Percentiles rank a stretch among this genome's conserved stretches.
phyloP scores from a whole-genome alignment of 257 asterid species.

The Nicotiana obtusifolia region DNA sequence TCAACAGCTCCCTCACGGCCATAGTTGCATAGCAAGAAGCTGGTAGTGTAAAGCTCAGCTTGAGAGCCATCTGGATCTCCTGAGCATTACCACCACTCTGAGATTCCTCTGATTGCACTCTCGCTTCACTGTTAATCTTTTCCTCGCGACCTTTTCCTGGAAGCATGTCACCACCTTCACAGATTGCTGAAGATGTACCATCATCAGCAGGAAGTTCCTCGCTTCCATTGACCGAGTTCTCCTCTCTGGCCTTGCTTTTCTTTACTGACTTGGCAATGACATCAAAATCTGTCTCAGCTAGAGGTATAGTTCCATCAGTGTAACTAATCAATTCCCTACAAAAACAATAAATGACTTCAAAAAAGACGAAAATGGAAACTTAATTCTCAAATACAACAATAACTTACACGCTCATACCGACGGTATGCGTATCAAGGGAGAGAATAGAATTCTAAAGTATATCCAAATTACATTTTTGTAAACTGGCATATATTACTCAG shows the following conservation, averaged over 20 bases:
- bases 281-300: constrained; percentile 85
- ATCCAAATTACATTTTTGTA: background rate
- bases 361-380: background rate
- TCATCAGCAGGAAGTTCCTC: constrained; percentile 16
- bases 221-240: constrained; percentile 21
- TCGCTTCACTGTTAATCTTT: constrained; percentile 11
- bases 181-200: constrained; percentile 20
- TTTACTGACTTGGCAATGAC: constrained; percentile 40
- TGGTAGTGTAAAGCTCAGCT: constrained; percentile 83
- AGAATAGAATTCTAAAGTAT: background rate
- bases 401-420: background rate
- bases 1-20: constrained; percentile 96
- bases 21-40: constrained; percentile 96
- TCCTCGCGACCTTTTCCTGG: constrained; percentile 13
- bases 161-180: constrained; percentile 16
- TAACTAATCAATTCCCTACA: constrained; percentile 75
- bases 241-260: constrained; percentile 11
- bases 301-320: constrained; percentile 57
- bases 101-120: constrained; percentile 26
- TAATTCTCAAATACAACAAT: background rate
- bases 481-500: background rate
- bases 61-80: constrained; percentile 64
- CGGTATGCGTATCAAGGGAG: background rate
- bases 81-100: constrained; percentile 24
- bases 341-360: background rate